Evolutionary conservation across 2,329 filamentous ascomycete species (phyloP).

Genomic region (Penicillium sp.): DNA sequence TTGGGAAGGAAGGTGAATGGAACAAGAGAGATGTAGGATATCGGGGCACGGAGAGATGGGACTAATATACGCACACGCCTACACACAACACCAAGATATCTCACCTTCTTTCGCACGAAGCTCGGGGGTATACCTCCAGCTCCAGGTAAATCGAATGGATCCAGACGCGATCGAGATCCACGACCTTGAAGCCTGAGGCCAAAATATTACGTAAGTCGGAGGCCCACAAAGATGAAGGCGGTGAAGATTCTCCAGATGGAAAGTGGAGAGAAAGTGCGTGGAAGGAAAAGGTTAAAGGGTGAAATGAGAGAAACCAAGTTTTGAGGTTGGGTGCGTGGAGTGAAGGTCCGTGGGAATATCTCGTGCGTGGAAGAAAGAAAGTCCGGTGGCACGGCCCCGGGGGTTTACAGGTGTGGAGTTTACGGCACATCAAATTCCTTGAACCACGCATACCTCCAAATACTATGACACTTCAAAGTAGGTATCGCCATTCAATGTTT

Average conservation of each 20-base stretch:
- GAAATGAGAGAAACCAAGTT: too few species aligned
- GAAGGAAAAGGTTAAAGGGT: background rate
- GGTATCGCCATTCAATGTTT: too few species aligned
- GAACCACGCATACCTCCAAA: too few species aligned
- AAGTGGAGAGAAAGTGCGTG: background rate
- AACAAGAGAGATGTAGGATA: background rate
- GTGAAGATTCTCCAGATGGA: background rate
- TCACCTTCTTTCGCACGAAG: background rate
- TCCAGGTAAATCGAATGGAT: slow-evolving; percentile 13
- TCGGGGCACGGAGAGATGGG: background rate
- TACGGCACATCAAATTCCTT: too few species aligned
- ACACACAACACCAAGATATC: background rate
- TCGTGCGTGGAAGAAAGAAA: too few species aligned
- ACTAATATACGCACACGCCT: background rate
- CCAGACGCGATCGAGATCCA: slow-evolving; percentile 15
- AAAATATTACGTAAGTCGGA: background rate
- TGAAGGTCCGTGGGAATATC: background rate
- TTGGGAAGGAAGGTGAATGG: background rate
- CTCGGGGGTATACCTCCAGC: slow-evolving; percentile 6
- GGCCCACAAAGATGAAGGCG: background rate
- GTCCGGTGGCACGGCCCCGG: too few species aligned
- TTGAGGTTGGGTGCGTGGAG: background rate
- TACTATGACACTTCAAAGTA: too few species aligned
- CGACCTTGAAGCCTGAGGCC: background rate
- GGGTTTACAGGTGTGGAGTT: too few species aligned